Conservation (phyloP, 345 rosid genomes). For the Boechera stricta region DNA sequence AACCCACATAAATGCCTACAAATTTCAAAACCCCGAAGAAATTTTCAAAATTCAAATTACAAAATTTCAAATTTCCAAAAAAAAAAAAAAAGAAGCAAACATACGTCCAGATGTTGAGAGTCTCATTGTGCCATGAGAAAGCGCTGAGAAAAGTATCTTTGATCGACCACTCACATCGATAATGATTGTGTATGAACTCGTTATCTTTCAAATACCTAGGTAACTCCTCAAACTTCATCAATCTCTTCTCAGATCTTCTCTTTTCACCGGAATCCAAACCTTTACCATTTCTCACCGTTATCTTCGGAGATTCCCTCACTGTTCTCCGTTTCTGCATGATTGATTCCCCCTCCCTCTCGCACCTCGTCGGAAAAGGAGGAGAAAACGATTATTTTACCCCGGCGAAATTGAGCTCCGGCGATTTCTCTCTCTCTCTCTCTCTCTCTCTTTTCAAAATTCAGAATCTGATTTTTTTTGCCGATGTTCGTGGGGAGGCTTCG, state of each 20-base stretch:
- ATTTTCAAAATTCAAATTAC: background rate
- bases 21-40: background rate
- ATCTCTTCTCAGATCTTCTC: constrained; percentile 51
- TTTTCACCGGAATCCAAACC: constrained; percentile 36
- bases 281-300: constrained; percentile 25
- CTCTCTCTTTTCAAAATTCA: background rate
- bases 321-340: constrained; percentile 44
- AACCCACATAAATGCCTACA: constrained; percentile 83
- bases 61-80: background rate
- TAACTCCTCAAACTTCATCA: constrained; percentile 73
- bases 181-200: constrained; percentile 85
- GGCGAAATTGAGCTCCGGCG: constrained; percentile 27
- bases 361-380: constrained; percentile 17
- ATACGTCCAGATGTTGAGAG: constrained; percentile 95
- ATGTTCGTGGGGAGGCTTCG: constrained; percentile 22
- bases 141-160: constrained; percentile 75
- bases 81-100: constrained; percentile 5
- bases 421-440: background rate
- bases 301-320: constrained; percentile 32
- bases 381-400: background rate
- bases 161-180: constrained; percentile 93
- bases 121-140: constrained; percentile 93
- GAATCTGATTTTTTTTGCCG: background rate
- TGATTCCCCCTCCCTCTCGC: background rate
- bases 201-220: constrained; percentile 87